Base-by-base conservation (phyloP, 1,284 basidiomycete species). In the Rhodotorula sp. region DNA sequence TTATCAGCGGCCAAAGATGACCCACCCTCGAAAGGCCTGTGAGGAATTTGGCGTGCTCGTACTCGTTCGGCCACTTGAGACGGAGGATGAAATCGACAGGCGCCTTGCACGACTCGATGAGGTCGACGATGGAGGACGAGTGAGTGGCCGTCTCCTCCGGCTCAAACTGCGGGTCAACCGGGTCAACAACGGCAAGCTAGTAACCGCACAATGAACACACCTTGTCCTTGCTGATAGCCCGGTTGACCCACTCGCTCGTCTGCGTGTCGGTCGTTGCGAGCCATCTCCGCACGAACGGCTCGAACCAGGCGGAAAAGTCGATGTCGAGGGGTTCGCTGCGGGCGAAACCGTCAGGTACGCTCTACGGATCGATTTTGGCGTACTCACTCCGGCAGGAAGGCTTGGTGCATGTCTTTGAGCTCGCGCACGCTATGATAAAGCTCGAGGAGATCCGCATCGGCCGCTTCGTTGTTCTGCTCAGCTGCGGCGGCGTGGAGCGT, bases 121-220 rank as follows among this genome's bases (percentile, higher is more conserved):
- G 84, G 81, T 99, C 96, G 52, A 94, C 88, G 67, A 99, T 94
- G 0, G 94, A 98, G 49, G 93, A 94, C 78, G 92, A 95, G 78
- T 96, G 92, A 0, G 90, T 72, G 4, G 65, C 89, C 75, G 91
- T 90, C 4, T 85, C 80, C 76, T 93, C 90, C 5, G 93, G 88
- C 79, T 91, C 86, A 77, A 95, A 96, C 90, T 93, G 76, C 49
- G 4, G 17, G 10, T 17, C 13, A 19, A 17, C 54, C 3, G 54
- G 22, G 20, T 55, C 34, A 36, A 10, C 32, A 13, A 29, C 53
- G 59, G 34, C 56, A 53, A 20, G 22, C 10, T 17, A 13, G 22
- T 15, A 13, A 24, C 48, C 48, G 48, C 55, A 44, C 22, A 57
- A 15, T 36, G n/a, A 3, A 72, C 80, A 63, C 51, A 93, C 92